Percentiles rank a stretch among this genome's conserved stretches.
phyloP scores from a whole-genome alignment of 1,139 yeast species.

The Taphrina communis region DNA sequence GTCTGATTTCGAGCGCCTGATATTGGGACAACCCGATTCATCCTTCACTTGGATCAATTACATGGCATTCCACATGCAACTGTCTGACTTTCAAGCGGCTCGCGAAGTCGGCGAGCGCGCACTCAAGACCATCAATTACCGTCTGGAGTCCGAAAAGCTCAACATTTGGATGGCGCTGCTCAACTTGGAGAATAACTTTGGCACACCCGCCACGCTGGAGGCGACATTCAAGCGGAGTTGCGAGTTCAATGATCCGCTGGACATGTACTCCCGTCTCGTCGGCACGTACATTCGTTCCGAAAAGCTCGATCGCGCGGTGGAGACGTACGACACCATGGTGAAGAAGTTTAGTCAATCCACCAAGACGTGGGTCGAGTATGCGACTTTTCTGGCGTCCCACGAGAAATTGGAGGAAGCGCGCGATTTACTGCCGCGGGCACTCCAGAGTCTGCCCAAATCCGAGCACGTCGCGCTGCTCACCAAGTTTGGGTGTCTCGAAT shows the following conservation, averaged over 20 bases:
- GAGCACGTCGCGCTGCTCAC: constrained; percentile 80
- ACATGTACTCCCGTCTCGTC: constrained; percentile 38
- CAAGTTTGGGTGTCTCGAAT: constrained; percentile 89
- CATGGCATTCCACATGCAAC: constrained; percentile 95
- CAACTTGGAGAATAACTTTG: constrained; percentile 92
- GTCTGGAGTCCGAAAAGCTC: constrained; percentile 91
- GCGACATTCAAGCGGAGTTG: constrained; percentile 80
- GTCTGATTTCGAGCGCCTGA: constrained; percentile 85
- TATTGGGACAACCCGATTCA: constrained; percentile 90
- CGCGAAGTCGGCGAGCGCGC: constrained; percentile 94
- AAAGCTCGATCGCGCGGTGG: constrained; percentile 66
- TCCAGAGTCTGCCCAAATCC: constrained; percentile 73
- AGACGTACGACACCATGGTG: constrained; percentile 66
- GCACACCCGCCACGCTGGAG: constrained; percentile 79
- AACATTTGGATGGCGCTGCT: constrained; percentile 95
- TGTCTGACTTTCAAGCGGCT: constrained; percentile 92
- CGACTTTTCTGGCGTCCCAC: constrained; percentile 64
- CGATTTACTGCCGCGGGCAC: constrained; percentile 71
- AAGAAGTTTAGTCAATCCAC: constrained; percentile 75
- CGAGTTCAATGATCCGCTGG: constrained; percentile 84
- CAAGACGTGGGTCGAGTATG: constrained; percentile 78
- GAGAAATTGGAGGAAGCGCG: constrained; percentile 64
- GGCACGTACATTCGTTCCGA: constrained; percentile 40
- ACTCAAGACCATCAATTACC: constrained; percentile 81
- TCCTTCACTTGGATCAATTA: constrained; percentile 96